These are phyloP conservation scores for Trichophyton benhamiae DNA, from an alignment of 2,329 filamentous ascomycete genomes.

Conservation along the genomic window DNA sequence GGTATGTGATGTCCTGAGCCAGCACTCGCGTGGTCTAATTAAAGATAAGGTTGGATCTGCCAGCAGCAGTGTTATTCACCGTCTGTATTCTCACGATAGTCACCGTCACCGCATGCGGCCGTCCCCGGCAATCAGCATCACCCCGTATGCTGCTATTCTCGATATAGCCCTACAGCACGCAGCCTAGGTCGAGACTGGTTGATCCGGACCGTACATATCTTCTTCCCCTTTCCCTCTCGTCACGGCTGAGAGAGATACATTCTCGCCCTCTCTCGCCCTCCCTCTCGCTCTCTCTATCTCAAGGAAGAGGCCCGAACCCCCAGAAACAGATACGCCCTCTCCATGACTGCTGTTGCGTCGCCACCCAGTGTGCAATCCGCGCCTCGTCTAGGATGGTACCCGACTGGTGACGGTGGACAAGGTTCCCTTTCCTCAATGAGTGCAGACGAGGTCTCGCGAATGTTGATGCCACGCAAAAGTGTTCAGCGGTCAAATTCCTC, in stretches of 20 bases:
- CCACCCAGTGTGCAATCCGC: slow-evolving; percentile 51
- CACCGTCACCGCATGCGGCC: neutral
- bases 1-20: neutral
- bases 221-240: neutral
- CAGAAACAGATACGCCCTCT: neutral
- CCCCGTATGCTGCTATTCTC: neutral
- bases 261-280: neutral
- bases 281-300: neutral
- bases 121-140: neutral
- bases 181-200: neutral
- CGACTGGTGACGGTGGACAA: slow-evolving; percentile 43
- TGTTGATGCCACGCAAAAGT: slow-evolving; percentile 81
- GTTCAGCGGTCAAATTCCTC: slow-evolving; percentile 82
- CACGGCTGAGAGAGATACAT: neutral
- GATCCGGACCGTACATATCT: neutral
- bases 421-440: slow-evolving; percentile 60
- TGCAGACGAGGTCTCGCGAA: slow-evolving; percentile 70
- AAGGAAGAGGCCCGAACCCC: neutral
- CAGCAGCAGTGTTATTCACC: neutral
- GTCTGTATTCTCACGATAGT: neutral
- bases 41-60: neutral
- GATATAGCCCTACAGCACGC: neutral
- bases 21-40: neutral
- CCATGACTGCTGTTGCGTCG: slow-evolving; percentile 56
- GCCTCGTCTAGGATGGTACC: slow-evolving; percentile 50